These are phyloP conservation scores for Jamesozyma lodderae DNA, from an alignment of 805 yeast species.

Conservation along the genomic window DNA sequence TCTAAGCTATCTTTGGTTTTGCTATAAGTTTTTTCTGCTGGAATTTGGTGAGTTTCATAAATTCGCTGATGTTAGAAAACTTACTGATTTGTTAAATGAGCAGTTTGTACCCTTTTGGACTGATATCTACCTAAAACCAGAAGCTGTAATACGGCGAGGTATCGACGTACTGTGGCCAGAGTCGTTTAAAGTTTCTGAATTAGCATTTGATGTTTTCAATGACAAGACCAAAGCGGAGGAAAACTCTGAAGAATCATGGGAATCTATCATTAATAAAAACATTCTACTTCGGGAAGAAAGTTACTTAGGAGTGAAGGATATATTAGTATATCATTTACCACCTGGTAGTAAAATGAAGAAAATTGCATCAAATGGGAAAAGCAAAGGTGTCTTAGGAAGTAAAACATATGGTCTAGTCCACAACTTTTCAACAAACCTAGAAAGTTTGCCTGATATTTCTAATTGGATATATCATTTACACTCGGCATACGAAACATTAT, in stretches of 20 bases:
- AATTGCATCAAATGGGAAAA: not conserved
- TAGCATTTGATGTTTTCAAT: constrained; percentile 4
- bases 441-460: constrained; percentile 20
- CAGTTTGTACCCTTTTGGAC: constrained; percentile 27
- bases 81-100: constrained; percentile 26
- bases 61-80: constrained; percentile 18
- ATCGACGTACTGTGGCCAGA: constrained; percentile 18
- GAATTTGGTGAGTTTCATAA: constrained; percentile 19
- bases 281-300: constrained; percentile 23
- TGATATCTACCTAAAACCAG: constrained; percentile 21
- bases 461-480: constrained; percentile 29
- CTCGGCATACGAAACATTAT: constrained; percentile 19
- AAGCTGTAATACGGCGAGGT: constrained; percentile 16
- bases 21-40: constrained; percentile 22
- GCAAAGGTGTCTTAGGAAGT: constrained; percentile 6
- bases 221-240: not conserved
- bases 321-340: constrained; percentile 27
- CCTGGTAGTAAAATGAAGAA: not conserved
- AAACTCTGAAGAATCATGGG: constrained; percentile 17
- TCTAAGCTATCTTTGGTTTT: constrained; percentile 19
- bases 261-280: constrained; percentile 19
- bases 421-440: constrained; percentile 19
- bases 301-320: constrained; percentile 24
- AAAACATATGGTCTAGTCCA: constrained; percentile 24
- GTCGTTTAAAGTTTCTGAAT: constrained; percentile 20